phyloP scores from a whole-genome alignment of 352 stramenopile species.

The Globisporangium cederbergense region DNA sequence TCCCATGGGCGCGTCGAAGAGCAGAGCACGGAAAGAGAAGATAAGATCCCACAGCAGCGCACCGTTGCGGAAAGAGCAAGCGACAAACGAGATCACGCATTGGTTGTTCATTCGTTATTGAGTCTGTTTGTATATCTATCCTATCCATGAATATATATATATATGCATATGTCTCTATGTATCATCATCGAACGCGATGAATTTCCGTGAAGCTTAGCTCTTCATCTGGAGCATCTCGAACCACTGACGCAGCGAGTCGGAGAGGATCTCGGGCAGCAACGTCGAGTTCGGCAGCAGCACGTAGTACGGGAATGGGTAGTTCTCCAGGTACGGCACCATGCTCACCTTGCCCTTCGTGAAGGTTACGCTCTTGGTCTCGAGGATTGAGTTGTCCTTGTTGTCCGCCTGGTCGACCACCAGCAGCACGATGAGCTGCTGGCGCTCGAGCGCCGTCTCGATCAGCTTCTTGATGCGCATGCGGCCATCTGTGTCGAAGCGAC shows the following conservation, averaged over 20 bases:
- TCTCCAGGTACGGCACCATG: slow-evolving; percentile 98
- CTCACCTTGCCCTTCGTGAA: slow-evolving; percentile 96
- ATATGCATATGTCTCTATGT: not conserved
- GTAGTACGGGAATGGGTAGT: slow-evolving; percentile 99
- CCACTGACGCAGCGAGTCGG: slow-evolving; percentile 99
- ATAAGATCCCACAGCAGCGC: not conserved
- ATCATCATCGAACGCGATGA: not conserved
- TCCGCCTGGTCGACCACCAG: slow-evolving; percentile 94
- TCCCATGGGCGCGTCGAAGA: not conserved
- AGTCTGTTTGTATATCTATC: not conserved
- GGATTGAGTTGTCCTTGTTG: slow-evolving; percentile 89
- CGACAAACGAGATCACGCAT: no score
- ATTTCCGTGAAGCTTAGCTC: slow-evolving; percentile 20
- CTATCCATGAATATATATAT: not conserved
- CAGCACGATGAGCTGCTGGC: slow-evolving; percentile 98
- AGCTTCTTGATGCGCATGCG: slow-evolving; percentile 93
- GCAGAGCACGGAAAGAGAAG: not conserved
- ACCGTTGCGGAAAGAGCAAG: no score
- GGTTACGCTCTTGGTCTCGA: slow-evolving; percentile 97
- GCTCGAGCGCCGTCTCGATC: slow-evolving; percentile 96
- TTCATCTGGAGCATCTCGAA: slow-evolving; percentile 96
- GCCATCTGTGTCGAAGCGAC: slow-evolving; percentile 97
- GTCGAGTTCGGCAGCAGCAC: slow-evolving; percentile 95
- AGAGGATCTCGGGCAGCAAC: slow-evolving; percentile 97
- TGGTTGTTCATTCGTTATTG: not conserved